phyloP scores from a whole-genome alignment of 148 eudicot species.

The Cornus controversa region DNA sequence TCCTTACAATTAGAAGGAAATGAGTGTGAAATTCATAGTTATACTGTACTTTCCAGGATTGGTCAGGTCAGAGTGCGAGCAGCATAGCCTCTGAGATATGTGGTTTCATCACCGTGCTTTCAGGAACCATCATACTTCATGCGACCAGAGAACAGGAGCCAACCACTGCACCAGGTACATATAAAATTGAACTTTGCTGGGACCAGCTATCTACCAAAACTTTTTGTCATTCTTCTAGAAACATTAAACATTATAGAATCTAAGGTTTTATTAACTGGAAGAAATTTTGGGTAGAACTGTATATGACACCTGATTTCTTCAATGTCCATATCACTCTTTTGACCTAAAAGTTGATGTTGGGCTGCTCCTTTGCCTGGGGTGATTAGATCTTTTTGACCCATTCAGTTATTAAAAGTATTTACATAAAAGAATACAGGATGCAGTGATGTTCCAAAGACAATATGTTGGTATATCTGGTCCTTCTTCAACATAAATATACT shows the following conservation, averaged over 20 bases:
- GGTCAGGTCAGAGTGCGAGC: slow-evolving; percentile 68
- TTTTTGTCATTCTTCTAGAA: background rate
- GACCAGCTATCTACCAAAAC: background rate
- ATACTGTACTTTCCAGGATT: slow-evolving; percentile 47
- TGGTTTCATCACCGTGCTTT: slow-evolving; percentile 75
- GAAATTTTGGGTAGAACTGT: background rate
- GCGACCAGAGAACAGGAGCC: slow-evolving; percentile 69
- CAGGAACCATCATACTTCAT: slow-evolving; percentile 77
- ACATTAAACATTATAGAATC: background rate
- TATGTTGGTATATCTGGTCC: background rate
- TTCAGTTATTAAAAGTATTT: background rate
- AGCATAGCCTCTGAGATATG: slow-evolving; percentile 82
- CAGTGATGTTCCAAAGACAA: background rate
- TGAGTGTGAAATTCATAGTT: background rate
- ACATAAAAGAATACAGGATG: background rate
- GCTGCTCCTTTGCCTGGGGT: background rate
- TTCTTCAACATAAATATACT: background rate
- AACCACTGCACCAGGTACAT: slow-evolving; percentile 46
- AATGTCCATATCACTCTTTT: background rate
- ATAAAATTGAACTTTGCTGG: background rate
- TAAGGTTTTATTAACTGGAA: background rate
- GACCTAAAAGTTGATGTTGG: background rate
- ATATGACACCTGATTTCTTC: background rate
- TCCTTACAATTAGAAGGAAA: background rate
- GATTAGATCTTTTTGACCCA: background rate